Base-by-base conservation (phyloP, 306 rosid genomes). In the Trifolium pratense region DNA sequence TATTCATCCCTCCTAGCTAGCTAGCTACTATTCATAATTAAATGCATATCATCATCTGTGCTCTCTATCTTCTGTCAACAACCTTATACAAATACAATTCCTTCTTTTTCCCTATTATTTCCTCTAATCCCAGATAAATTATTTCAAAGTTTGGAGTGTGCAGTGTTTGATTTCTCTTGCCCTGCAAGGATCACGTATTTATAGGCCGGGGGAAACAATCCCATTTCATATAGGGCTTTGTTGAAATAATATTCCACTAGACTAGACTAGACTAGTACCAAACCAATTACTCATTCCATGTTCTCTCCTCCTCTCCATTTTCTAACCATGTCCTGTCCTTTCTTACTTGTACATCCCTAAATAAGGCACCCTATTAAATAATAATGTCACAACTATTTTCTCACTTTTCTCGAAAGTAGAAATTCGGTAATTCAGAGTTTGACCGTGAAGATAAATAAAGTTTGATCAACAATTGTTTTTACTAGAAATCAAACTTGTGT, bases 41-140 rank as follows among this genome's bases (percentile, higher is more conserved):
- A 11, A 60, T 15, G 85, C 83, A 81, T 75, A 57, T 71, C 86
- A 78, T 81, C 79, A 66, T 93, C 96, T 80, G 98, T 93, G 98
- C 98, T 91, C 98, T 93, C 98, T 93, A 93, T 93, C 98, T 93
- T 93, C 98, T 91, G 97, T 93, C 98, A 93, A 86, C 97, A 80
- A 59, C 89, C 80, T 77, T 75, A 29, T 14, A 64, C 18, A 7
- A 56, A 8, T 56, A 11, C 1, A n/a, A n/a, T 25, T 23, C 16
- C 36, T 31, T 25, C 16, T 25, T 57, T 16, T 13, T 63, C 31
- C 68, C 65, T 5, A 11, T 23, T 56, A n/a, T 16, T 9, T 61
- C 23, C 52, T 65, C 34, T 23, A 7, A 55, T 8, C 36, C 21
- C 7, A 36, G 15, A 32, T 7, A 21, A 29, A n/a, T n/a, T n/a